Conservation (phyloP, 495 filamentous ascomycete species). For the Aspergillus mulundensis region DNA sequence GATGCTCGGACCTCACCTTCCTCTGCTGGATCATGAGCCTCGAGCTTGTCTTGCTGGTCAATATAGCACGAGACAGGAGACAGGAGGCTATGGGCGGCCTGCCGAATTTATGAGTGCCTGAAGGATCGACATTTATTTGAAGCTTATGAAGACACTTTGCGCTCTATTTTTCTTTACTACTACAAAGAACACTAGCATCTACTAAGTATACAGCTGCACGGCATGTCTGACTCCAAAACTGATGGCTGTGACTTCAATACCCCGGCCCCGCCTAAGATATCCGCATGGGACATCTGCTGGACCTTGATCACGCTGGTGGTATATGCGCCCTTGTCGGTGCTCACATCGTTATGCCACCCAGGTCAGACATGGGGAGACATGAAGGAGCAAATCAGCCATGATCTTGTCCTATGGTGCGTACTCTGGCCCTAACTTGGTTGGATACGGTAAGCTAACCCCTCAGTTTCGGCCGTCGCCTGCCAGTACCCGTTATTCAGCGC, state of each 20-base stretch:
- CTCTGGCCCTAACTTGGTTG: not conserved
- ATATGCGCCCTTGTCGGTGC: slow-evolving; percentile 9
- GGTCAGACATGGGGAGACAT: not conserved
- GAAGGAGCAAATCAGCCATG: not conserved
- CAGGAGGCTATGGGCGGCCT: not conserved
- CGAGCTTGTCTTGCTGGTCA: not conserved
- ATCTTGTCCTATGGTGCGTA: slow-evolving; percentile 3
- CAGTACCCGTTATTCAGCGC: slow-evolving; percentile 7
- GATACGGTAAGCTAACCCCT: not conserved
- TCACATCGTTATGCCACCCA: not conserved
- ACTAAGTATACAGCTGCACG: no score
- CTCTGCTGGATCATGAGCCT: not conserved
- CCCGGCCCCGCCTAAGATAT: not conserved
- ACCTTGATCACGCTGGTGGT: slow-evolving; percentile 1
- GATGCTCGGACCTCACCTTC: not conserved
- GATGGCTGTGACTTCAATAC: not conserved
- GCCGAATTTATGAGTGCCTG: slow-evolving; percentile 6
- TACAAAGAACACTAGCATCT: not conserved
- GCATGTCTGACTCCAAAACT: not conserved
- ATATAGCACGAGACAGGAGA: not conserved
- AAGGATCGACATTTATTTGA: not conserved
- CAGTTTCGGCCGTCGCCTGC: slow-evolving; percentile 7
- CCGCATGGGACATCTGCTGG: slow-evolving; percentile 9
- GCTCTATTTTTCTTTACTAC: not conserved
- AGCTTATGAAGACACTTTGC: not conserved